A percentile compares a stretch with the other conserved stretches of the same genome.
phyloP scores from a whole-genome alignment of 1,284 basidiomycete genomes.

The Papiliotrema terrestris region DNA sequence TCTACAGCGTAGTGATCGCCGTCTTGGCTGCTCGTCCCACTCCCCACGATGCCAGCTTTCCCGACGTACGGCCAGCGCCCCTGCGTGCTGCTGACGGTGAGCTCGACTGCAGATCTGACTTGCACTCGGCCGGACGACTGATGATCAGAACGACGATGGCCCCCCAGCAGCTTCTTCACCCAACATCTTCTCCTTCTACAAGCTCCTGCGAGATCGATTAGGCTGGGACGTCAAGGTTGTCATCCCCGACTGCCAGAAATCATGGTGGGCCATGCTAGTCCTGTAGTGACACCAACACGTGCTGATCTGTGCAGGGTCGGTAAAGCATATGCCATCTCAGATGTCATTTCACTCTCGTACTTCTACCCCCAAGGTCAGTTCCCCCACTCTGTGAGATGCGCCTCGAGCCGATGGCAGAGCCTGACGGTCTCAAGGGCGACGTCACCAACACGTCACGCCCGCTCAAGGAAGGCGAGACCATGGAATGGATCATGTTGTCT shows the following conservation, averaged over 20 bases:
- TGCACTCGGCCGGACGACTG: too few species aligned
- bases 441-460: constrained; percentile 60
- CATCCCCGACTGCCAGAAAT: constrained; percentile 80
- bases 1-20: too few species aligned
- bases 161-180: constrained; percentile 71
- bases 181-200: constrained; percentile 75
- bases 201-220: constrained; percentile 61
- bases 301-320: constrained; percentile 52
- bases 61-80: constrained; percentile 32
- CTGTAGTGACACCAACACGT: too few species aligned
- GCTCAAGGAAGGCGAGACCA: constrained; percentile 68
- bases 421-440: constrained; percentile 70
- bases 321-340: constrained; percentile 78
- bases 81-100: constrained; percentile 42
- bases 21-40: too few species aligned
- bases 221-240: constrained; percentile 87
- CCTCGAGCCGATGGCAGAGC: constrained; percentile 23
- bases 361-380: constrained; percentile 71
- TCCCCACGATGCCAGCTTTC: constrained; percentile 24
- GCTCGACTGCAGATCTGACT: constrained; percentile 1
- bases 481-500: constrained; percentile 83
- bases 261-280: constrained; percentile 56
- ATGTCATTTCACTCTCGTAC: constrained; percentile 69
- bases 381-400: not conserved
- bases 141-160: constrained; percentile 66